These are phyloP conservation scores for Eucalyptus curtisii DNA, from an alignment of 345 rosid genomes.

Conservation along the genomic window DNA sequence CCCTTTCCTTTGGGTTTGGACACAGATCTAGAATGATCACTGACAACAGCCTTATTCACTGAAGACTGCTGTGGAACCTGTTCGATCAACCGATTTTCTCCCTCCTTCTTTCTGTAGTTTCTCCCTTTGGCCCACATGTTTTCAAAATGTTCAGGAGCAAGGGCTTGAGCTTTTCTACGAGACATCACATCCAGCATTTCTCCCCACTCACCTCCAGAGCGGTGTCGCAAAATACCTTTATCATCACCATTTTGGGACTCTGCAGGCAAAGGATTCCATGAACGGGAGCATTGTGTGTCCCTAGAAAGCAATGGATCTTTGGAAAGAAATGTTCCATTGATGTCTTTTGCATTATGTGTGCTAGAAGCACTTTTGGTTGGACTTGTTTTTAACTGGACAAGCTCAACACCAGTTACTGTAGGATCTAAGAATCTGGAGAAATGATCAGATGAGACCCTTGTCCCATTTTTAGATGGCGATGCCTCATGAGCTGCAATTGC, in stretches of 20 bases:
- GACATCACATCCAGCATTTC: slow-evolving; percentile 71
- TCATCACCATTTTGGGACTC: slow-evolving; percentile 31
- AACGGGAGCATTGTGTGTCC: slow-evolving; percentile 61
- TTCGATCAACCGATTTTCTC: slow-evolving; percentile 19
- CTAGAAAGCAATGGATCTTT: slow-evolving; percentile 93
- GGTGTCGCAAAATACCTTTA: slow-evolving; percentile 26
- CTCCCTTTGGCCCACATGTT: slow-evolving; percentile 98
- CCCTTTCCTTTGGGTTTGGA: slow-evolving; percentile 17
- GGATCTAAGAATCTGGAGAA: slow-evolving; percentile 72
- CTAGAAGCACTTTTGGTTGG: slow-evolving; percentile 19
- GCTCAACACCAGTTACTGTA: slow-evolving; percentile 85
- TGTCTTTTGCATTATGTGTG: slow-evolving; percentile 20
- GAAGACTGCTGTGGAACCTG: slow-evolving; percentile 24
- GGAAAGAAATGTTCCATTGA: slow-evolving; percentile 23
- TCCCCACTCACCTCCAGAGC: slow-evolving; percentile 68
- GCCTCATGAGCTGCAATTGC: slow-evolving; percentile 30
- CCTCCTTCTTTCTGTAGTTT: slow-evolving; percentile 54
- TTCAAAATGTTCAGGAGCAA: slow-evolving; percentile 95
- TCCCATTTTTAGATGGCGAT: slow-evolving; percentile 44
- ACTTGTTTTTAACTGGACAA: slow-evolving; percentile 63
- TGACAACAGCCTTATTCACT: slow-evolving; percentile 11
- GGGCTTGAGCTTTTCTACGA: slow-evolving; percentile 73
- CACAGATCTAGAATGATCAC: slow-evolving; percentile 3
- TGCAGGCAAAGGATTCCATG: slow-evolving; percentile 58
- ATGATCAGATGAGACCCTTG: slow-evolving; percentile 53